Conservation (phyloP, 306 rosid species). For the Vigna angularis region DNA sequence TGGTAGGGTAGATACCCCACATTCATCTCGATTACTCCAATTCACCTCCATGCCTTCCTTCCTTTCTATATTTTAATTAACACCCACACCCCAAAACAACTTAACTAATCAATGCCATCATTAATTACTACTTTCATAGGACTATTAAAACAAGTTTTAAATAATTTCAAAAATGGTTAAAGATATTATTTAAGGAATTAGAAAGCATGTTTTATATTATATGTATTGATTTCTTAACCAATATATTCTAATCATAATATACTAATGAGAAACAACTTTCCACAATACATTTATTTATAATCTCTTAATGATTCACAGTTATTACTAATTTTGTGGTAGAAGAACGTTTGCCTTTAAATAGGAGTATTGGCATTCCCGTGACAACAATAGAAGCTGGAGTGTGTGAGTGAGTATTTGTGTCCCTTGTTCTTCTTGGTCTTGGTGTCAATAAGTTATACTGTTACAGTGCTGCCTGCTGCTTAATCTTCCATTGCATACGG, state of each 20-base stretch:
- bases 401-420: too few relatives aligned
- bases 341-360: slow-evolving; percentile 11
- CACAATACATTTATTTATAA: not conserved
- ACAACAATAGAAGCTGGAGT: slow-evolving; percentile 1
- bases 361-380: not conserved
- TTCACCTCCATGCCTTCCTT: slow-evolving; percentile 56
- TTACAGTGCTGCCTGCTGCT: too few relatives aligned
- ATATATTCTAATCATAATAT: not conserved
- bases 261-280: not conserved
- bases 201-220: too few relatives aligned
- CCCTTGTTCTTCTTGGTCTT: too few relatives aligned
- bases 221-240: not conserved
- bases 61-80: slow-evolving; percentile 1
- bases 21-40: slow-evolving; percentile 70
- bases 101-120: not conserved
- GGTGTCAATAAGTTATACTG: too few relatives aligned
- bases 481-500: not conserved
- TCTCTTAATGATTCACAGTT: not conserved
- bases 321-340: not conserved
- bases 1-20: slow-evolving; percentile 81
- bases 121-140: too few relatives aligned
- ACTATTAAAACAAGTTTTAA: too few relatives aligned
- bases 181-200: too few relatives aligned
- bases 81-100: not conserved
- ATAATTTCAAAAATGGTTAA: too few relatives aligned